phyloP scores from a whole-genome alignment of 345 rosid genomes.

The Anastatica hierochuntica region DNA sequence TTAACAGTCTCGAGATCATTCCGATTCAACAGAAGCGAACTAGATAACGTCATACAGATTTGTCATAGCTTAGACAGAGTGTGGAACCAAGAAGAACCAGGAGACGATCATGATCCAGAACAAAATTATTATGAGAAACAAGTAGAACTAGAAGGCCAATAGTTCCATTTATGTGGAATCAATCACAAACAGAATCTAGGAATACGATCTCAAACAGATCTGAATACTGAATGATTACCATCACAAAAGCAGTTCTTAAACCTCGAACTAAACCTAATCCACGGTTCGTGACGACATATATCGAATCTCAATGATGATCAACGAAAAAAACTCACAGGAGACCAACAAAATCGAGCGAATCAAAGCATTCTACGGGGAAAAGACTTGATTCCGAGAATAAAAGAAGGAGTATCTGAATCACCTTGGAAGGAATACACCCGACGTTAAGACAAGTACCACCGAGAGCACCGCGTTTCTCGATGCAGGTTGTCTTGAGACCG shows the following conservation, averaged over 20 bases:
- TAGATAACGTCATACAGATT: not conserved
- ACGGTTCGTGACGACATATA: not conserved
- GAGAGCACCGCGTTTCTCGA: slow-evolving; percentile 93
- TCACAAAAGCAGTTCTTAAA: slow-evolving; percentile 4
- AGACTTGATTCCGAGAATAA: not conserved
- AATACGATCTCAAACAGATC: too few relatives aligned
- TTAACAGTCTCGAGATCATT: not conserved
- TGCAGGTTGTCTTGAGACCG: slow-evolving; percentile 93
- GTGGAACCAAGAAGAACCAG: too few relatives aligned
- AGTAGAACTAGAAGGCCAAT: not conserved
- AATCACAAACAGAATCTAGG: slow-evolving; percentile 11
- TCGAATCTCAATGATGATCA: slow-evolving; percentile 6
- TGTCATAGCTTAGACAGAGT: not conserved
- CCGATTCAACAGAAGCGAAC: not conserved
- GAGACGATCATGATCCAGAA: too few relatives aligned
- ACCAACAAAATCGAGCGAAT: not conserved
- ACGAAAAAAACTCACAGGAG: not conserved
- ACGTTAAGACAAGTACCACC: slow-evolving; percentile 99
- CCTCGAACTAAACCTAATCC: slow-evolving; percentile 1
- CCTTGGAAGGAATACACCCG: slow-evolving; percentile 99
- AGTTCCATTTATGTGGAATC: not conserved
- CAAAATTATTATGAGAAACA: not conserved
- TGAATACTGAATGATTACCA: not conserved
- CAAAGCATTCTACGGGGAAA: not conserved
- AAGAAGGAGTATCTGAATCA: slow-evolving; percentile 8